A percentile compares a stretch with the other conserved stretches of the same genome.
Evolutionary conservation across 2,329 filamentous ascomycete species (phyloP).

Genomic region (Amylocarpus encephaloides): DNA sequence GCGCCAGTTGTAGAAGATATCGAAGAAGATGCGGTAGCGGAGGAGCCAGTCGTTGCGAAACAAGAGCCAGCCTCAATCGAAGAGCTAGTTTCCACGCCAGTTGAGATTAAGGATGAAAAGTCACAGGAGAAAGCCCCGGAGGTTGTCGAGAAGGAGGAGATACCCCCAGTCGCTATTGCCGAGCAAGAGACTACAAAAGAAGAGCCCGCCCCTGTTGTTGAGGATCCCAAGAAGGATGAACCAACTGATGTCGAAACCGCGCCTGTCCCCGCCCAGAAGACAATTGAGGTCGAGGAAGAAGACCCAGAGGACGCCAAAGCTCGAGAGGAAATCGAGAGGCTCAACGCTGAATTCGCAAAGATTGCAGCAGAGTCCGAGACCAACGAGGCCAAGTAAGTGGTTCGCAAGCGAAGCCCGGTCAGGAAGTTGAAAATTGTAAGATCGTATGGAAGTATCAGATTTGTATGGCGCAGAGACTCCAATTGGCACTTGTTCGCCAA

Average conservation of each 20-base stretch:
- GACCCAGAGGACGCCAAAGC: conserved; percentile 24
- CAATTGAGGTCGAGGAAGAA: conserved; percentile 6
- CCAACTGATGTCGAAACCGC: background rate
- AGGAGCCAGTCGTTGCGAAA: conserved; percentile 20
- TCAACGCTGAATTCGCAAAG: conserved; percentile 26
- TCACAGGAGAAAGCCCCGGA: conserved; percentile 5
- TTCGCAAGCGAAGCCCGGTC: too few species aligned
- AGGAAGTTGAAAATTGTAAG: too few species aligned
- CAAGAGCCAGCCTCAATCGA: conserved; percentile 15
- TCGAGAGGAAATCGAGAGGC: conserved; percentile 22
- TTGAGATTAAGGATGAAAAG: conserved; percentile 12
- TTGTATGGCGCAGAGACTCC: too few species aligned
- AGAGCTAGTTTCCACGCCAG: conserved; percentile 4
- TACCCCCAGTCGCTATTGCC: conserved; percentile 1
- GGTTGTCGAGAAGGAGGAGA: conserved; percentile 4
- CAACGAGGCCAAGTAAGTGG: too few species aligned
- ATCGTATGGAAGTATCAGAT: too few species aligned
- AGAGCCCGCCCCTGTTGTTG: background rate
- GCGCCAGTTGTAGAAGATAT: conserved; percentile 10
- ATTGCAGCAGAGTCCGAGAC: conserved; percentile 10
- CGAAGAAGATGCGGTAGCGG: conserved; percentile 14
- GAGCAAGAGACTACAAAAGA: conserved; percentile 6
- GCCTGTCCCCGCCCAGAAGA: background rate
- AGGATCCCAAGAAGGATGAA: background rate
- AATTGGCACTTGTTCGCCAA: too few species aligned